These are phyloP conservation scores for Raffaelea deltoideospora DNA, from an alignment of 2,329 filamentous ascomycete species.

Conservation along the genomic window DNA sequence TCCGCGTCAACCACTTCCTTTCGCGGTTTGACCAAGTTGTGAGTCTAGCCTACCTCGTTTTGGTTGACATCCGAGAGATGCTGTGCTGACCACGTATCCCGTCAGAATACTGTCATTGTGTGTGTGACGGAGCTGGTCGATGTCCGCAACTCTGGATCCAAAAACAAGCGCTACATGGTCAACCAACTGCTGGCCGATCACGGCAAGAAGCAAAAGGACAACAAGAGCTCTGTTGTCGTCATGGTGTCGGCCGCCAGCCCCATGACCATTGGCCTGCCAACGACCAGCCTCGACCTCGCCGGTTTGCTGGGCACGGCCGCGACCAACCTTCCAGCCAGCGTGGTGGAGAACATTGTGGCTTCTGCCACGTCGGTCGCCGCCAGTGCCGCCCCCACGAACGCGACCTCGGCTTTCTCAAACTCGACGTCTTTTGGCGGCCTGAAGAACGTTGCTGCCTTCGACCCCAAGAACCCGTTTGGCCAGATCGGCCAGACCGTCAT, in stretches of 20 bases:
- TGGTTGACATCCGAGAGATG: neutral
- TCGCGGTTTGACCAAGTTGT: slow-evolving; percentile 20
- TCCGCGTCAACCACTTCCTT: slow-evolving; percentile 24
- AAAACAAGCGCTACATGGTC: slow-evolving; percentile 22
- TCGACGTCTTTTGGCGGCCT: neutral
- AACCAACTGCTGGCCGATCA: slow-evolving; percentile 22
- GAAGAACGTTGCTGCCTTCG: slow-evolving; percentile 11
- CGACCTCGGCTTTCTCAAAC: neutral
- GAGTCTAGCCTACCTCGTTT: slow-evolving; percentile 7
- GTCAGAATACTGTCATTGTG: slow-evolving; percentile 22
- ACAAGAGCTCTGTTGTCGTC: slow-evolving; percentile 19
- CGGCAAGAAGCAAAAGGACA: too few species aligned
- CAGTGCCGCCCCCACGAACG: slow-evolving; percentile 7
- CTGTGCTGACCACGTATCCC: neutral
- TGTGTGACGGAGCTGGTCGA: slow-evolving; percentile 22
- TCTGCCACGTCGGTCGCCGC: slow-evolving; percentile 6
- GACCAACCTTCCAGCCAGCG: slow-evolving; percentile 1
- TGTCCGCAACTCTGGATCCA: slow-evolving; percentile 13
- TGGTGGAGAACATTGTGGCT: slow-evolving; percentile 1
- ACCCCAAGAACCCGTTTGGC: slow-evolving; percentile 19
- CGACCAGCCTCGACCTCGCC: slow-evolving; percentile 11
- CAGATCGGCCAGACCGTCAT: slow-evolving; percentile 18
- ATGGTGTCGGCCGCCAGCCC: slow-evolving; percentile 22
- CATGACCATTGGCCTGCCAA: slow-evolving; percentile 18
- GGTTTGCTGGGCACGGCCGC: slow-evolving; percentile 5